Conservation (phyloP, 2,329 filamentous ascomycete genomes). For the Colletotrichum abscissum region DNA sequence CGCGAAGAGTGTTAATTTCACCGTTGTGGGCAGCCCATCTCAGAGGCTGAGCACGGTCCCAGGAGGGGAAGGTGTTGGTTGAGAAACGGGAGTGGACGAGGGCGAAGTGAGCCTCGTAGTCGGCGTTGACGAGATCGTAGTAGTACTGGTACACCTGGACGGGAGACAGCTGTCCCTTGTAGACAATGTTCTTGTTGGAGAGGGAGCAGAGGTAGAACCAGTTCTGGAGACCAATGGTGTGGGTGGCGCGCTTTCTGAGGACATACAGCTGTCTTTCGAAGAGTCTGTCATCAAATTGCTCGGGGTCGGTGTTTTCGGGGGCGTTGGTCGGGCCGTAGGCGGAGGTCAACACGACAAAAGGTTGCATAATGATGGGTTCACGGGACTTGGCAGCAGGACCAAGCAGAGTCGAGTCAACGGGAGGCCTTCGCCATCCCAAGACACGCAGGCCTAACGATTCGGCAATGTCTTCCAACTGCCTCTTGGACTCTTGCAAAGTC, state of each 20-base stretch:
- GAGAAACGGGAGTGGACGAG: conserved; percentile 97
- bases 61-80: conserved; percentile 97
- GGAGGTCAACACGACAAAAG: conserved; percentile 89
- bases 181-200: conserved; percentile 98
- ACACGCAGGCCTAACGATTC: conserved; percentile 88
- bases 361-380: conserved; percentile 95
- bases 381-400: conserved; percentile 93
- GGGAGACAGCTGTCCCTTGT: conserved; percentile 96
- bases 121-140: conserved; percentile 94
- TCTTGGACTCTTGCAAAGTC: conserved; percentile 88
- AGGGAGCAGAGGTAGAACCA: conserved; percentile 99
- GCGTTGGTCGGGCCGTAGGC: conserved; percentile 85
- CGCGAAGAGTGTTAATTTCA: conserved; percentile 96
- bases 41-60: conserved; percentile 96
- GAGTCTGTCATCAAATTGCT: conserved; percentile 83
- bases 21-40: conserved; percentile 98
- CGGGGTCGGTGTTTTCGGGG: conserved; percentile 81
- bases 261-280: conserved; percentile 97
- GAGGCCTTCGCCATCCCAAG: conserved; percentile 95
- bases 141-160: conserved; percentile 98
- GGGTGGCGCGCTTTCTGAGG: conserved; percentile 92
- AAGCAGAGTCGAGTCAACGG: conserved; percentile 91
- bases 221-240: conserved; percentile 94
- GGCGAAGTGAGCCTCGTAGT: conserved; percentile 97
- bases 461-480: conserved; percentile 94